These are phyloP conservation scores for Neocucurbitaria cava DNA, from an alignment of 2,329 filamentous ascomycete species.

Conservation along the genomic window DNA sequence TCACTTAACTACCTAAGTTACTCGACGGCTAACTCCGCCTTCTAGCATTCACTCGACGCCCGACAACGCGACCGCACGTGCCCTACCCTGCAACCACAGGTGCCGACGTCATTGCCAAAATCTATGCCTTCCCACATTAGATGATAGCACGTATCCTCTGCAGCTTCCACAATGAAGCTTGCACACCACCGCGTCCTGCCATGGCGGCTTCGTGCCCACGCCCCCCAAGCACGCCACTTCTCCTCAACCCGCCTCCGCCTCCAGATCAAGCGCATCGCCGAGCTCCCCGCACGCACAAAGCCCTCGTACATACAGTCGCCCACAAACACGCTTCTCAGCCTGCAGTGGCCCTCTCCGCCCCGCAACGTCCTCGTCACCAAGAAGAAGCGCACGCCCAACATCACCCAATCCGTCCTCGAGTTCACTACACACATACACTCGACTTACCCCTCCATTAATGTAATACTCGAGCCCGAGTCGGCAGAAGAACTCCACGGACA, in stretches of 20 bases:
- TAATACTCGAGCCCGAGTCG: constrained; percentile 82
- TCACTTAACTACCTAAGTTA: not conserved
- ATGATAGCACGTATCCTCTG: constrained; percentile 1
- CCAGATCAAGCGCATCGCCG: constrained; percentile 38
- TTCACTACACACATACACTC: constrained; percentile 73
- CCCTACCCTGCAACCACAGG: not conserved
- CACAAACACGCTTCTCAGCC: constrained; percentile 66
- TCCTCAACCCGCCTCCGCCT: constrained; percentile 29
- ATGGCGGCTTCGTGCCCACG: constrained; percentile 25
- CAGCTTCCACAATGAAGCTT: constrained; percentile 23
- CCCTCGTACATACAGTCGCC: constrained; percentile 59
- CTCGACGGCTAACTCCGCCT: constrained; percentile 12
- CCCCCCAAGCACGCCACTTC: constrained; percentile 25
- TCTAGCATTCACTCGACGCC: constrained; percentile 12
- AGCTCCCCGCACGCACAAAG: constrained; percentile 43
- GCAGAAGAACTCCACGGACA: constrained; percentile 73
- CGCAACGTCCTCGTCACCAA: constrained; percentile 73
- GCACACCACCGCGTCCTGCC: constrained; percentile 31
- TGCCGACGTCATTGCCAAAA: constrained; percentile 7
- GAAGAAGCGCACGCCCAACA: constrained; percentile 65
- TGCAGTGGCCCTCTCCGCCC: constrained; percentile 72
- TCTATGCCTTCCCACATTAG: constrained; percentile 20
- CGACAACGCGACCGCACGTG: not conserved
- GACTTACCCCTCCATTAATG: constrained; percentile 80
- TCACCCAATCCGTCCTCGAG: constrained; percentile 64